Evolutionary conservation across 768 basidiomycete species (phyloP), one percentile per base, ranked within the genome.

Genomic region (Nidularia pulvinata): DNA sequence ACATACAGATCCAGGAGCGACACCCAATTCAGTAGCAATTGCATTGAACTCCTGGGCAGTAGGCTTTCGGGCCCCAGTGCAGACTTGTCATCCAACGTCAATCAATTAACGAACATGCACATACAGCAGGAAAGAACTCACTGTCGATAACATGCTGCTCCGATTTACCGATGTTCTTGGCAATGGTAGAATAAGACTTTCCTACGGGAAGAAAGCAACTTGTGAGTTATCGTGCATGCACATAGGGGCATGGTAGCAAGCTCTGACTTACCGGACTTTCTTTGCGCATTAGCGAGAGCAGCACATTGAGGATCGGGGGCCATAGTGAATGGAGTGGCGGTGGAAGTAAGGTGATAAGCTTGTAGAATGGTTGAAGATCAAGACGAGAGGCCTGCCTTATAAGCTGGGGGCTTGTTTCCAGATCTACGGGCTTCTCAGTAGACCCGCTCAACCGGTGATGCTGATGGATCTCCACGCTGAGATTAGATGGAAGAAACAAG

Each of bases 221-320:
- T n/a, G n/a, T n/a, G n/a, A n/a, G n/a, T n/a, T n/a, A n/a, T n/a
- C n/a, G n/a, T n/a, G n/a, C n/a, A n/a, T n/a, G n/a, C n/a, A n/a
- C n/a, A n/a, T n/a, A n/a, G n/a, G n/a, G n/a, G n/a, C n/a, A n/a
- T n/a, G n/a, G n/a, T n/a, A n/a, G n/a, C n/a, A n/a, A n/a, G n/a
- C n/a, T n/a, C 47, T 14, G 5, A 55, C 67, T n/a, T 53, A 87
- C 88, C 81, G 57, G 75, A 71, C 60, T 62, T 70, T 1, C 60
- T 49, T 71, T 81, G 74, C 10, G 85, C 86, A 32, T 69, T 69
- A 57, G 71, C 72, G 59, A 90, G 72, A 46, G 85, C 86, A 59
- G 75, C 59, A 68, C 88, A 89, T 63, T 76, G 78, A 7, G 80
- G 80, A 69, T 77, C 72, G 52, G 79, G 71, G 47, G 80, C 69